phyloP scores from a whole-genome alignment of 2,329 filamentous ascomycete species.

The Bipolaris gigantea region DNA sequence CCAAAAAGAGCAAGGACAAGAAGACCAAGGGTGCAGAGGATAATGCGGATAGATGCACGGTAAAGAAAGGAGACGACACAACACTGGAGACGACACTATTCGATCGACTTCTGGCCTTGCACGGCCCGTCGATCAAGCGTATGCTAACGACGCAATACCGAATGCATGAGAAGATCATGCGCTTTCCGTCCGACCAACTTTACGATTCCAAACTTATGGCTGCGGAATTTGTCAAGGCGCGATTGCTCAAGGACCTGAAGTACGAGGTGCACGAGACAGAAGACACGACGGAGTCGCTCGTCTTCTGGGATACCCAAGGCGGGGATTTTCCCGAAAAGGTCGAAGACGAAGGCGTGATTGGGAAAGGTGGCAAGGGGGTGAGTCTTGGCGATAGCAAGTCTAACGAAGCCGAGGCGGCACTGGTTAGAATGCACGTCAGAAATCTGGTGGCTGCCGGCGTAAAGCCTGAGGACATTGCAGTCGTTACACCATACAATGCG shows the following conservation, averaged over 20 bases:
- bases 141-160: conserved; percentile 98
- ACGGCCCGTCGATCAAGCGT: conserved; percentile 81
- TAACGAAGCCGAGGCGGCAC: conserved; percentile 84
- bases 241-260: conserved; percentile 74
- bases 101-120: conserved; percentile 78
- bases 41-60: conserved; percentile 39
- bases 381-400: conserved; percentile 77
- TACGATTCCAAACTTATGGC: conserved; percentile 83
- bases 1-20: conserved; percentile 49
- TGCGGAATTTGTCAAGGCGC: conserved; percentile 73
- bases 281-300: conserved; percentile 81
- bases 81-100: conserved; percentile 89
- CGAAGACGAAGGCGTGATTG: conserved; percentile 68
- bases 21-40: conserved; percentile 30
- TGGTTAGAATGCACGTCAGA: conserved; percentile 77
- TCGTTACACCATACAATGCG: conserved; percentile 95
- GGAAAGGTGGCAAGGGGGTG: conserved; percentile 51
- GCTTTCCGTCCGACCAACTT: conserved; percentile 84
- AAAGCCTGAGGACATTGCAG: conserved; percentile 79
- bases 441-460: conserved; percentile 79
- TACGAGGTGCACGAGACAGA: conserved; percentile 80
- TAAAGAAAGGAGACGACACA: conserved; percentile 48
- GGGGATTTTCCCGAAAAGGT: conserved; percentile 85
- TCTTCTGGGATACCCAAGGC: conserved; percentile 96
- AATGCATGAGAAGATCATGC: conserved; percentile 96